Evolutionary conservation across 352 stramenopile genomes (phyloP), one percentile per base, ranked within the genome.

Genomic region (Globisporangium uncinulatum): DNA sequence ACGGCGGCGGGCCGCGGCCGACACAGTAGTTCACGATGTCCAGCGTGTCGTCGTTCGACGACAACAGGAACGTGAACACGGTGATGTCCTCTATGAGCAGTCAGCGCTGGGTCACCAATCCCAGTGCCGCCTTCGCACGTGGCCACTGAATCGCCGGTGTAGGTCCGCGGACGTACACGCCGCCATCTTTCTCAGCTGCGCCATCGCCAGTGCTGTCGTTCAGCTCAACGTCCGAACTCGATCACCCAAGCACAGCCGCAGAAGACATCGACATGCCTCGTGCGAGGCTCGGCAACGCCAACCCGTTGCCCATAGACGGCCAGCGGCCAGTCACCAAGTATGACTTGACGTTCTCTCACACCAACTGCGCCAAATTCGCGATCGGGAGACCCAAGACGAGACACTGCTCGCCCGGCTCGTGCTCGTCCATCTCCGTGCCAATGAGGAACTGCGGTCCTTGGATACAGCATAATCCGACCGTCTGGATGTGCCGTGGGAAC

Each of bases 191-290:
- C 66, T 79, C 71, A 31, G 53, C 19, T 47, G 51, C 7, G 36
- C 58, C 60, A 4, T 69, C 61, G 48, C 31, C 20, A 4, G 17
- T 42, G 6, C 65, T 59, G 15, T 36, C n/a, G 19, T 53, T 53
- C n/a, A 57, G 7, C n/a, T 20, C 59, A 39, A 63, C 32, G 21
- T 86, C 64, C 51, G 70, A 68, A 19, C 46, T 74, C 32, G 58
- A 69, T 32, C 66, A 62, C 36, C 56, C 76, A 44, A 70, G 42
- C 7, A 72, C 71, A 19, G 62, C 71, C 10, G 63, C 56, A 3
- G 79, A 92, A 48, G 90, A 91, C 73, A 89, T 91, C 2, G 84
- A 81, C 49, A 89, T 87, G 49, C 77, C 70, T 14, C 83, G 77
- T 36, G 80, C 83, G 62, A 95, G 93, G 51, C 83, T 93, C 0